A percentile compares a stretch with the other conserved stretches of the same genome.
These are phyloP conservation scores for Gonapodya sp. DNA, from an alignment of 192 early-diverging fungal species.

Conservation along the genomic window DNA sequence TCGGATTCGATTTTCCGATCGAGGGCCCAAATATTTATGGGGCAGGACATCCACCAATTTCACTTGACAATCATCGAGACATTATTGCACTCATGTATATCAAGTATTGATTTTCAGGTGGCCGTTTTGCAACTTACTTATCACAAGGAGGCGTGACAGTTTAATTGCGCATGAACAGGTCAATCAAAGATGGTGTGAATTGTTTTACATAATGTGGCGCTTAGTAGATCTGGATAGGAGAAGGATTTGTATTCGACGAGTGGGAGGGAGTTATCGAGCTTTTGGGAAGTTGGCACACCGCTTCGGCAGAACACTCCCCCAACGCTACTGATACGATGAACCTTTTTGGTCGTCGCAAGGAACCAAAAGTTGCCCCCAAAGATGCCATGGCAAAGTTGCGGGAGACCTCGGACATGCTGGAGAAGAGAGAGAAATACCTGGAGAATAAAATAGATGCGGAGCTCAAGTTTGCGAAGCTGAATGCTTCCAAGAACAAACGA, in stretches of 20 bases:
- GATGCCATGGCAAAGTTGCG: slow-evolving; percentile 89
- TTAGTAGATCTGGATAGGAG: background rate
- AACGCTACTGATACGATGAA: slow-evolving; percentile 37
- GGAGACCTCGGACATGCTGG: slow-evolving; percentile 86
- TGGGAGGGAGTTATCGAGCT: too few species aligned
- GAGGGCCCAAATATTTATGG: too few species aligned
- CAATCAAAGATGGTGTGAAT: background rate
- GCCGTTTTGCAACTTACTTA: too few species aligned
- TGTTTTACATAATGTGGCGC: background rate
- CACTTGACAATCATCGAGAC: too few species aligned
- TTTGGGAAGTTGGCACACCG: too few species aligned
- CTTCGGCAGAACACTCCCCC: background rate
- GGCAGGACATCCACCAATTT: too few species aligned
- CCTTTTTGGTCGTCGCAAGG: slow-evolving; percentile 53
- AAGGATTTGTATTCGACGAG: background rate
- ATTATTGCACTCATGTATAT: too few species aligned
- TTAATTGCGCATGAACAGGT: background rate
- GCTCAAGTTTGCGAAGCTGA: slow-evolving; percentile 71
- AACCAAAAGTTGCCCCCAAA: slow-evolving; percentile 68
- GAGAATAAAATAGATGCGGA: slow-evolving; percentile 80
- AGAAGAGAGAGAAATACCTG: slow-evolving; percentile 84
- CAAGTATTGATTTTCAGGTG: too few species aligned
- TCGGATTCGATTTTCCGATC: too few species aligned
- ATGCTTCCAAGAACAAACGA: slow-evolving; percentile 88
- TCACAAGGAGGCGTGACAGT: too few species aligned